A percentile compares a stretch with the other conserved stretches of the same genome.
phyloP scores from a whole-genome alignment of 768 basidiomycete species.

The Obba rivulosa region DNA sequence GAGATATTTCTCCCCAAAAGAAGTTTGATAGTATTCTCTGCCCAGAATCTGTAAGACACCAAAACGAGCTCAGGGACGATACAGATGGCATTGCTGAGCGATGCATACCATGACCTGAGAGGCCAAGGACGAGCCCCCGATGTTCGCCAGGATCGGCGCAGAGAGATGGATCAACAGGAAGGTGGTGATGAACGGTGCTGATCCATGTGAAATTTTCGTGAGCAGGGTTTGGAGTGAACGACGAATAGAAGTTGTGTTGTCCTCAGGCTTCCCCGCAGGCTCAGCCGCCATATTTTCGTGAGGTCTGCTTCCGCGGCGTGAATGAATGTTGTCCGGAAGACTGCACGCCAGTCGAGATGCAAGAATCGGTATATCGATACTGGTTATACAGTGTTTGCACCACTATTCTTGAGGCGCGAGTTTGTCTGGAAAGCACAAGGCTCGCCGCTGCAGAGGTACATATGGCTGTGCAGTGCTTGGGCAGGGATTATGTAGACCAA shows the following conservation, averaged over 20 bases:
- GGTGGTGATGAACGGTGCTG: constrained; percentile 70
- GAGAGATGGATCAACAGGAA: constrained; percentile 79
- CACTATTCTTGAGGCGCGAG: too few relatives aligned
- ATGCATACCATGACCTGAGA: constrained; percentile 70
- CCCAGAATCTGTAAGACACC: constrained; percentile 55
- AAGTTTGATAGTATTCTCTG: constrained; percentile 80
- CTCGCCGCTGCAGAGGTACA: too few relatives aligned
- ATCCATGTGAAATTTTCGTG: constrained; percentile 57
- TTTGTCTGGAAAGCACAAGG: too few relatives aligned
- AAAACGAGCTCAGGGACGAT: background rate
- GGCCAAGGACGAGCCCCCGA: constrained; percentile 64
- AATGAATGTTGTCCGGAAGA: too few relatives aligned
- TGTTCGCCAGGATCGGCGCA: constrained; percentile 63
- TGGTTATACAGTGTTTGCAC: too few relatives aligned
- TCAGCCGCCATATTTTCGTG: too few relatives aligned
- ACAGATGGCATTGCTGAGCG: background rate
- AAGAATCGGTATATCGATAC: too few relatives aligned
- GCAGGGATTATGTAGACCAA: background rate
- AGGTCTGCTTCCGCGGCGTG: too few relatives aligned
- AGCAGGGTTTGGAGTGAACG: constrained; percentile 24
- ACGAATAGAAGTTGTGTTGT: background rate
- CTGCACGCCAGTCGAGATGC: too few relatives aligned
- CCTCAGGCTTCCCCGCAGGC: too few relatives aligned
- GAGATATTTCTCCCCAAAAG: constrained; percentile 61
- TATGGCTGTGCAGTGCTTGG: too few relatives aligned